Base-by-base conservation (phyloP, 345 rosid genomes). In the Erysimum cheiranthoides region DNA sequence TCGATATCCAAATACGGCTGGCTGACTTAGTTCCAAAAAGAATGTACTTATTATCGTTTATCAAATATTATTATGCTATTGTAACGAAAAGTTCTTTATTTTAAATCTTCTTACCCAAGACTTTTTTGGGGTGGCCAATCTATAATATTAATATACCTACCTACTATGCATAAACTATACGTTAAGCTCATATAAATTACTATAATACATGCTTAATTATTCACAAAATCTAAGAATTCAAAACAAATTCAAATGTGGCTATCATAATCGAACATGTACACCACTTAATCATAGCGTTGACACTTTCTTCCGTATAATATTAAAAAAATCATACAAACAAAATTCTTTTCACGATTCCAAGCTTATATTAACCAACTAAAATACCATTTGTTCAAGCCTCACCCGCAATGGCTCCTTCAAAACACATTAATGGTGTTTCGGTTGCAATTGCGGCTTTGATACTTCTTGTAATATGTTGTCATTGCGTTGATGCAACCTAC, bases 261-360 rank as follows among this genome's bases (percentile, higher is more conserved):
- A 80, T 83, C 88, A 85, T 85, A 66, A 84, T 85, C 87, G 82
- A 80, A 78, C 75, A 75, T 79, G 82, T 77, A 73, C 82, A 77
- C 84, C 86, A 83, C 84, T 76, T 58, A 81, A 77, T 73, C 51
- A 66, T 65, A 71, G 77, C 66, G 75, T 77, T 77, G 80, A 73
- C 73, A 70, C 61, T 73, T 73, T 77, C 63, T 12, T 42, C 8
- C 2, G 1, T 32, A n/a, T 8, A 71, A 70, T 53, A 40, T 62
- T 43, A 58, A 50, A 60, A 34, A 12, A 16, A 13, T 4, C 60
- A 30, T 12, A 28, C 13, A 46, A 73, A 66, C 25, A 42, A 59
- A 58, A 17, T 12, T 28, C 3, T 18, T 51, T 16, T 64, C 12
- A 42, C 43, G 35, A 32, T 43, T 66, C 39, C 8, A 78, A 60